A percentile compares a stretch with the other conserved stretches of the same genome.
Conservation (phyloP, 768 basidiomycete genomes). For the Pleurotus sapidus region DNA sequence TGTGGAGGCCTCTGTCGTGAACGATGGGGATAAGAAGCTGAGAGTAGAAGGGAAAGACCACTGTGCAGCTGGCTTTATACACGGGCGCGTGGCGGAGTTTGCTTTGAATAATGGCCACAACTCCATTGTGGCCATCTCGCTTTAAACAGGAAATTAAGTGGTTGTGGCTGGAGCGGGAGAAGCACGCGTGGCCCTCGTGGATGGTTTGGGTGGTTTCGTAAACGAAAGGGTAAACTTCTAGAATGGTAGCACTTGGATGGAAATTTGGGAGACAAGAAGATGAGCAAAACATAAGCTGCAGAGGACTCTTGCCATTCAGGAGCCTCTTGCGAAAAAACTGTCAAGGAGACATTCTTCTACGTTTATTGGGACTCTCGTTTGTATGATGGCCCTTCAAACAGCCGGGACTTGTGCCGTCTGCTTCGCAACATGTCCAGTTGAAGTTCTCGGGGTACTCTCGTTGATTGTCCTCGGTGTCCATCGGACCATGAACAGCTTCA, state of each 20-base stretch:
- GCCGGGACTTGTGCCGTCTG: slow-evolving; percentile 30
- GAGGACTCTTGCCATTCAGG: too few species aligned
- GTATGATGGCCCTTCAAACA: slow-evolving; percentile 38
- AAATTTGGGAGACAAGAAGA: neutral
- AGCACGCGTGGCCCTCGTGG: neutral
- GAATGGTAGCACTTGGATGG: neutral
- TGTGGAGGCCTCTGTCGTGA: neutral
- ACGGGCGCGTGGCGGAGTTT: neutral
- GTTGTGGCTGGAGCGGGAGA: neutral
- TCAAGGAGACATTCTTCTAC: neutral
- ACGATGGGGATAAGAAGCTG: neutral
- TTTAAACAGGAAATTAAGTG: neutral
- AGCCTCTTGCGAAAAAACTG: too few species aligned
- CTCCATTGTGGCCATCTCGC: neutral
- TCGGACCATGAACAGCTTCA: slow-evolving; percentile 43
- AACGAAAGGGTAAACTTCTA: neutral
- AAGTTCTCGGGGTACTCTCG: slow-evolving; percentile 44
- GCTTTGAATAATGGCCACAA: neutral
- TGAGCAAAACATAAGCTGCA: neutral
- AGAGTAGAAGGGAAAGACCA: neutral
- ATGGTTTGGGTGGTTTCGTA: too few species aligned
- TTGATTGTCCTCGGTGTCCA: slow-evolving; percentile 38
- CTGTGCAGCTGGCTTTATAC: neutral
- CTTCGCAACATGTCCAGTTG: slow-evolving; percentile 49
- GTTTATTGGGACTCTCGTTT: slow-evolving; percentile 4